Evolutionary conservation across 2,329 filamentous ascomycete species (phyloP), one percentile per base, ranked within the genome.

Genomic region (Talaromyces sp.): DNA sequence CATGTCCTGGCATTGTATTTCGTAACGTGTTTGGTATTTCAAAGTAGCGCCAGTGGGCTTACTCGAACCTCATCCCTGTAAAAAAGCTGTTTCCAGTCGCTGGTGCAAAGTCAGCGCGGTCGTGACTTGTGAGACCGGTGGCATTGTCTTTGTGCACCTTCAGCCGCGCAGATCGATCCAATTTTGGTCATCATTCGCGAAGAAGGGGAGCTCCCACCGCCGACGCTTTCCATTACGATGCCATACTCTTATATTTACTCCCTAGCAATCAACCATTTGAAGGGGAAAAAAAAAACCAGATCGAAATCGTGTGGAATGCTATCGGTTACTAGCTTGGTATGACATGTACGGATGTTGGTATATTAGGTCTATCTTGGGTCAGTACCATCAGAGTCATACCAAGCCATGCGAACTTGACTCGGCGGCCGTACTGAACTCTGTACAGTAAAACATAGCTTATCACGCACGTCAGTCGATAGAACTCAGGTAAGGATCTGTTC

Each of bases 61-160:
- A 8, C 6, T 10, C 19, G 31, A 7, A 31, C 43, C 73, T 79
- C 79, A 1, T 80, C 78, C 68, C 74, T 89, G 41, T 71, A 88
- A 8, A 72, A 79, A 71, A 68, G 67, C 3, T 79, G 81, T 62
- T 85, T 85, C 61, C 0, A 79, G 79, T 27, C 72, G 82, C 66
- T 87, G 84, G 85, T 33, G 67, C 2, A 73, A 78, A 56, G 68
- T 87, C 24, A 72, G 78, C 62, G 77, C 70, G 1, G 68, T 90
- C 7, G 82, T 71, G 1, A 82, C 77, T 69, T 88, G 85, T 70
- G 86, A 89, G 75, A 79, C 79, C 0, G 86, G 87, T 52, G 85
- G 86, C 24, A 83, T 83, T 65, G 64, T 87, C 64, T 88, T 75
- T 75, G 86, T 85, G 1, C 86, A 10, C 72, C 82, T 1, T 74